Evolutionary conservation across 2,329 filamentous ascomycete species (phyloP).

Genomic region (Colletotrichum spaethianum): DNA sequence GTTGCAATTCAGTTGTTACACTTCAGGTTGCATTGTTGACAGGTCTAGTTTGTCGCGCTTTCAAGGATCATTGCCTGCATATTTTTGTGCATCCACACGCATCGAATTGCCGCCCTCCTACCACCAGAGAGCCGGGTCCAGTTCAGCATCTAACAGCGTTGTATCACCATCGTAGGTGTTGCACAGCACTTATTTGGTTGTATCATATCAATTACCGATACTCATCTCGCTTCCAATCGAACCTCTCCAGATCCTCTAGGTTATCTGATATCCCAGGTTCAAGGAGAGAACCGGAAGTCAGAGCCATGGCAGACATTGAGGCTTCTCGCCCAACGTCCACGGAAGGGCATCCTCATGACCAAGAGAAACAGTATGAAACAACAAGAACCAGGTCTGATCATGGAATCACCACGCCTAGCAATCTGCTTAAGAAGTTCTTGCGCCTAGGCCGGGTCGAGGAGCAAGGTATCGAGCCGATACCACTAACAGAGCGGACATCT

Average conservation of each 20-base stretch:
- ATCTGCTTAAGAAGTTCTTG: constrained; percentile 14
- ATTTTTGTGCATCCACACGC: neutral
- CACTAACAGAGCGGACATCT: constrained; percentile 57
- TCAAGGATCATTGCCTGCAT: neutral
- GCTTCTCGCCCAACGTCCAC: neutral
- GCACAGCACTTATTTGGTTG: neutral
- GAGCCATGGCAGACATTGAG: constrained; percentile 24
- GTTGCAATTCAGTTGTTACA: neutral
- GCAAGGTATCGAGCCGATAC: constrained; percentile 60
- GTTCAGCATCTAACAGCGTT: neutral
- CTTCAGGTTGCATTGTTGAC: neutral
- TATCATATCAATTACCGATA: neutral
- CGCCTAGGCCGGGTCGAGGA: constrained; percentile 55
- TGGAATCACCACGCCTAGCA: neutral
- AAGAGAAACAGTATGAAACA: neutral
- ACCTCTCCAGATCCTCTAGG: neutral
- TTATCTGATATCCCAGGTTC: neutral
- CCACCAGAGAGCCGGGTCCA: neutral
- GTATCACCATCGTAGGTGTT: neutral
- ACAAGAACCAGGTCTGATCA: neutral
- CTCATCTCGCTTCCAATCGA: neutral
- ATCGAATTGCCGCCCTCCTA: neutral
- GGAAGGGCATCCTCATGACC: neutral
- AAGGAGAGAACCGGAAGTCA: neutral
- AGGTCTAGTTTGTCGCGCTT: neutral